Percentiles rank a stretch among this genome's conserved stretches.
These are phyloP conservation scores for Coemansia sp. DNA, from an alignment of 192 early-diverging fungal genomes.

Conservation along the genomic window DNA sequence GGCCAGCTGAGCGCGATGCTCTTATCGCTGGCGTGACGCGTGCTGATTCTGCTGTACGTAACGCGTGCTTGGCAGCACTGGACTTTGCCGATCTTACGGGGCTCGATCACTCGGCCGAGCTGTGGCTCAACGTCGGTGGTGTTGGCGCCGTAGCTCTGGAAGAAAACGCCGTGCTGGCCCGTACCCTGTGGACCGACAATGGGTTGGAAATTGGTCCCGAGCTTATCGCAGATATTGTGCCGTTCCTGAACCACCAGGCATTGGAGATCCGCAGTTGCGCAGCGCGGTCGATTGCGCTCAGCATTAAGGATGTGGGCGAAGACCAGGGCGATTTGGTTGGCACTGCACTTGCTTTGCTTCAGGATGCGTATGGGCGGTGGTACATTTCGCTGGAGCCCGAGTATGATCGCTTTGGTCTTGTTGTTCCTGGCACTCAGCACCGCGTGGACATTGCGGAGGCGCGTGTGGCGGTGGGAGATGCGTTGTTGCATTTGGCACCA, in stretches of 20 bases:
- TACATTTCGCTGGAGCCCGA: constrained; percentile 77
- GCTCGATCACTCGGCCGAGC: constrained; percentile 19
- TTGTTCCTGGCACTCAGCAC: constrained; percentile 82
- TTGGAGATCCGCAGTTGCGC: constrained; percentile 35
- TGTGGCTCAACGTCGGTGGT: constrained; percentile 46
- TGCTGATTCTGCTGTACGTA: constrained; percentile 45
- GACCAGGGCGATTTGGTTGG: constrained; percentile 9
- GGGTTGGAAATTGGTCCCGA: constrained; percentile 32
- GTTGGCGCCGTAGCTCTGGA: constrained; percentile 29
- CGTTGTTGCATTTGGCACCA: constrained; percentile 70
- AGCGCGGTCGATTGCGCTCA: constrained; percentile 31
- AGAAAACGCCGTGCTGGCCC: constrained; percentile 41
- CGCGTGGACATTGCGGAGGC: constrained; percentile 77
- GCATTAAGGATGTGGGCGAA: constrained; percentile 3
- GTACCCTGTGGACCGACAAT: constrained; percentile 48
- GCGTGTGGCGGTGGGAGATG: constrained; percentile 83
- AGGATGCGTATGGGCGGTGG: constrained; percentile 45
- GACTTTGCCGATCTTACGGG: constrained; percentile 54
- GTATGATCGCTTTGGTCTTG: constrained; percentile 89
- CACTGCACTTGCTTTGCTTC: constrained; percentile 20
- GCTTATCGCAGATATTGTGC: constrained; percentile 32
- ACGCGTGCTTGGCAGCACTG: constrained; percentile 48
- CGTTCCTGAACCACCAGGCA: constrained; percentile 24
- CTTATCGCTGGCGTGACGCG: constrained; percentile 36
- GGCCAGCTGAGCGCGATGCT: constrained; percentile 39